Evolutionary conservation across 148 eudicot genomes (phyloP).

Genomic region (Beta vulgaris): DNA sequence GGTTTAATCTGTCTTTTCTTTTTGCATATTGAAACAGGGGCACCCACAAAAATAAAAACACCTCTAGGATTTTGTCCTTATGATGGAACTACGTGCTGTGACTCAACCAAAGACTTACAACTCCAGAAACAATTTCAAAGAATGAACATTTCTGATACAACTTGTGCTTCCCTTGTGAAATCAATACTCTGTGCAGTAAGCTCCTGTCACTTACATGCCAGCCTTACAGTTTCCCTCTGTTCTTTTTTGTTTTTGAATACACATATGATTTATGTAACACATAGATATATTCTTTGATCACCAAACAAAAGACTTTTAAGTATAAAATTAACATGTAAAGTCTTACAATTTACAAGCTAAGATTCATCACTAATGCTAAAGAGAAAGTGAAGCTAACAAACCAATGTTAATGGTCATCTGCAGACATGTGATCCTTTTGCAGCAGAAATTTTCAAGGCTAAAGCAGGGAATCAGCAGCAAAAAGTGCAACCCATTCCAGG

Average conservation of each 20-base stretch:
- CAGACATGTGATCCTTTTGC: constrained; percentile 92
- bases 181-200: constrained; percentile 87
- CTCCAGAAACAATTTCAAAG: constrained; percentile 55
- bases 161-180: constrained; percentile 71
- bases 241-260: not conserved
- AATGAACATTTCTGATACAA: constrained; percentile 66
- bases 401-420: constrained; percentile 5
- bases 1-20: not conserved
- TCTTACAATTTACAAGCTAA: too few species aligned
- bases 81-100: constrained; percentile 76
- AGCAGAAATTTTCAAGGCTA: constrained; percentile 50
- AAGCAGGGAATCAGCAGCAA: constrained; percentile 35
- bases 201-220: not conserved
- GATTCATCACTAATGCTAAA: not conserved
- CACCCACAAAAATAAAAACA: constrained; percentile 42
- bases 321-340: not conserved
- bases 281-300: not conserved
- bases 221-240: too few species aligned
- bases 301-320: not conserved
- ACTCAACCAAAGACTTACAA: constrained; percentile 50
- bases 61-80: constrained; percentile 60
- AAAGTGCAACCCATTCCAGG: constrained; percentile 61
- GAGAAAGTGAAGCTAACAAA: not conserved
- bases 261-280: not conserved
- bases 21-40: constrained; percentile 40